phyloP scores from a whole-genome alignment of 352 stramenopile genomes.

The Blastocystis sp. region DNA sequence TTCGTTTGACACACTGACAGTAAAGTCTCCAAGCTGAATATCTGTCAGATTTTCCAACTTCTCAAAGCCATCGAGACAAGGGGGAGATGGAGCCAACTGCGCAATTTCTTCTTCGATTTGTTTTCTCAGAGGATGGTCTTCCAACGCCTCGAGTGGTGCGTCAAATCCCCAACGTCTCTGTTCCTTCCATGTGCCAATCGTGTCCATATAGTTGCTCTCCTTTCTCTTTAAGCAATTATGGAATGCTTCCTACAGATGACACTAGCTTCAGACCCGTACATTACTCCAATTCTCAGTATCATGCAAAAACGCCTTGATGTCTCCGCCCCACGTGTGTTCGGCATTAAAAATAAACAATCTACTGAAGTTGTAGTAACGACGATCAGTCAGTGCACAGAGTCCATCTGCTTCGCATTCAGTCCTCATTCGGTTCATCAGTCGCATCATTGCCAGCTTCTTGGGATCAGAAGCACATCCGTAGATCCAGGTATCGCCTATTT shows the following conservation, averaged over 20 bases:
- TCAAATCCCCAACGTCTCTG: conserved; percentile 40
- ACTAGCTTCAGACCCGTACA: neutral
- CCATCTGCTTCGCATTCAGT: neutral
- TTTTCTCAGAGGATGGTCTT: neutral
- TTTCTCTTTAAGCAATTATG: neutral
- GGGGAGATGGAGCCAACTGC: neutral
- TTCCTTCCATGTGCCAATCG: conserved; percentile 45
- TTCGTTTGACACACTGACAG: neutral
- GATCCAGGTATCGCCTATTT: conserved; percentile 55
- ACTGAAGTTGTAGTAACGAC: conserved; percentile 60
- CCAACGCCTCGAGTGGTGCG: conserved; percentile 18
- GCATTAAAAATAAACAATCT: conserved; percentile 44
- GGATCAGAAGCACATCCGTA: conserved; percentile 39
- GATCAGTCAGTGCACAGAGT: neutral
- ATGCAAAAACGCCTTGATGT: conserved; percentile 49
- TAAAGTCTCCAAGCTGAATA: neutral
- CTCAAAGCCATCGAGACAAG: neutral
- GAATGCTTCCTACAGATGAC: conserved; percentile 39
- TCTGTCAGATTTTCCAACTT: neutral
- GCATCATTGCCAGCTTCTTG: conserved; percentile 55
- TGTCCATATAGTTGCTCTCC: conserved; percentile 17
- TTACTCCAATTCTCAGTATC: conserved; percentile 63
- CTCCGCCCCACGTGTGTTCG: conserved; percentile 59
- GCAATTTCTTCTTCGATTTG: neutral
- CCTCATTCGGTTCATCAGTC: neutral